phyloP scores from a whole-genome alignment of 257 asterid genomes.

The Solanum gracilifrons region DNA sequence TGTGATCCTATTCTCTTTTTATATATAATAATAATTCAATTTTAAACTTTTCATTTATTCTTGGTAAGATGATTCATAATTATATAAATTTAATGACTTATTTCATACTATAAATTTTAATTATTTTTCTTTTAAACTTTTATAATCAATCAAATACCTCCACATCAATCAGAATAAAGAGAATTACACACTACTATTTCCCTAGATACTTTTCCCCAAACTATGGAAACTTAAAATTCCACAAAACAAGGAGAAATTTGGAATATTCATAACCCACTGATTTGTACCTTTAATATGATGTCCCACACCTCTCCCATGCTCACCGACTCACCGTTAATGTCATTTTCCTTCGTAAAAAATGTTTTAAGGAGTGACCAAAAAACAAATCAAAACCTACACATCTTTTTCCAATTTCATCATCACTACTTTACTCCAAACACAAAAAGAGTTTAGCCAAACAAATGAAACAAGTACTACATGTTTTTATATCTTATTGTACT shows the following conservation, averaged over 20 bases:
- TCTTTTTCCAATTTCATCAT: neutral
- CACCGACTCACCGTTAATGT: neutral
- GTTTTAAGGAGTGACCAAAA: neutral
- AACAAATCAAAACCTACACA: neutral
- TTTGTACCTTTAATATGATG: neutral
- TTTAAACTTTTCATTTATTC: too few species aligned
- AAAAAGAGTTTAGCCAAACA: neutral
- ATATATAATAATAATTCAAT: too few species aligned
- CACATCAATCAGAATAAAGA: neutral
- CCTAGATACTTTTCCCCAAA: constrained; percentile 16
- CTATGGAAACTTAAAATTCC: constrained; percentile 12
- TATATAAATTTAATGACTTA: neutral
- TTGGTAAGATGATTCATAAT: too few species aligned
- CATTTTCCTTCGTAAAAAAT: neutral
- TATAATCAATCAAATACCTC: neutral
- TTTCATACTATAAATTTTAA: neutral
- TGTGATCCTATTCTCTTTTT: neutral
- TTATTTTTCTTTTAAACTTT: neutral
- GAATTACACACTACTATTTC: neutral
- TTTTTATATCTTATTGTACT: neutral
- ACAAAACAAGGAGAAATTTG: neutral
- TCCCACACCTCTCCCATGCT: neutral
- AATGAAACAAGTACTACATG: neutral
- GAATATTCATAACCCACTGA: constrained; percentile 9
- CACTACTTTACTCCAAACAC: neutral